Base-by-base conservation (phyloP, 2,329 filamentous ascomycete genomes). In the Fusarium albosuccineum region DNA sequence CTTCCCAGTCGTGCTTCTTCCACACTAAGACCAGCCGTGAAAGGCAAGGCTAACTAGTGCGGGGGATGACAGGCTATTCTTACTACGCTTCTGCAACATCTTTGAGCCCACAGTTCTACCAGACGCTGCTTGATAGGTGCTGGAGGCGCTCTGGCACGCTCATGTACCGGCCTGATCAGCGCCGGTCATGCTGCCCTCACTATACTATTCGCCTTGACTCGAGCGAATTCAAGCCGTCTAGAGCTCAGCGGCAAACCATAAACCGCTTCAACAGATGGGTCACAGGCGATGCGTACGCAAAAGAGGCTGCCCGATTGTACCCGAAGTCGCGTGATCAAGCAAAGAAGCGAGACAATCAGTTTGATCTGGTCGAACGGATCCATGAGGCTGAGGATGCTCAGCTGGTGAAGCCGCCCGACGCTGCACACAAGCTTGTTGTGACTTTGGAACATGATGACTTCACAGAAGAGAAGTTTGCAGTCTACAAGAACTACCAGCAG, bases 121-220 rank as follows among this genome's bases (percentile, higher is more conserved):
- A 95, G 76, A 81, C 76, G 42, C 82, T 96, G 37, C 81, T 95
- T 44, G 87, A 94, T 77, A 87, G 91, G 67, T 92, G 90, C 64
- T 96, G 92, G 92, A 90, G 92, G 77, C 86, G 92, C 66, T 94
- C 89, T 37, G 89, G 87, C 14, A 87, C 81, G 29, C 82, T 93
- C 9, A 82, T 96, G 49, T 96, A 96, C 79, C 89, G 92, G 63
- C 92, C 92, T 13, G 91, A 96, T 77, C 89, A 93, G 72, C 86
- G 86, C 60, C 85, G 89, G 58, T 92, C 93, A 64, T 99, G 96
- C 74, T 99, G 96, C 77, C 94, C 94, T 44, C 94, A 97, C 75
- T 98, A 95, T 77, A 94, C 92, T 1, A 89, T 96, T 55, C 88
- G 92, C 46, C 82, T 94, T 17, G 91, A 93, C 71, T 87, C 88